A percentile compares a stretch with the other conserved stretches of the same genome.
These are phyloP conservation scores for Tricholomella constricta DNA, from an alignment of 768 basidiomycete species.

Conservation along the genomic window DNA sequence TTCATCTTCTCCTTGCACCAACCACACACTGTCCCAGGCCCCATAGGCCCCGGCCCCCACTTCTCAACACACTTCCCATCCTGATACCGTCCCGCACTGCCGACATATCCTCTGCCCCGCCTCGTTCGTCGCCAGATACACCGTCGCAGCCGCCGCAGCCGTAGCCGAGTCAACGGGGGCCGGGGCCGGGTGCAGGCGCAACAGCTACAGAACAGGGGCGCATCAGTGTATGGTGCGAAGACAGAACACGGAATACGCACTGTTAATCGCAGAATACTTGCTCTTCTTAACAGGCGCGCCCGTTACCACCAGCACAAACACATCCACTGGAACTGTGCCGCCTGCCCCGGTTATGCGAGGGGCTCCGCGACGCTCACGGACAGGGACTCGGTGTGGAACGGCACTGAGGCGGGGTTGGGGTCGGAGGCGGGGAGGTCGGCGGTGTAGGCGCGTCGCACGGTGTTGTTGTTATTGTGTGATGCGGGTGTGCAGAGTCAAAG, in stretches of 20 bases:
- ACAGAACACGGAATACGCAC: slow-evolving; percentile 10
- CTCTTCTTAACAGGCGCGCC: slow-evolving; percentile 72
- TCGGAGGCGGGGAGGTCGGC: too few species aligned
- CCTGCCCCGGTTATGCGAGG: slow-evolving; percentile 29
- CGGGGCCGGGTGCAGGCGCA: not conserved
- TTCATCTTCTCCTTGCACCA: slow-evolving; percentile 85
- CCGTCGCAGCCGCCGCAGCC: too few species aligned
- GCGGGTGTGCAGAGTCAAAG: too few species aligned
- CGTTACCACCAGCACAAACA: slow-evolving; percentile 72
- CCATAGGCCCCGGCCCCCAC: slow-evolving; percentile 84
- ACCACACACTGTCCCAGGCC: slow-evolving; percentile 84
- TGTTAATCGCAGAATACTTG: slow-evolving; percentile 37
- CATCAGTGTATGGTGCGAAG: not conserved
- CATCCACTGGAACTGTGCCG: slow-evolving; percentile 57
- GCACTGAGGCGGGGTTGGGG: too few species aligned
- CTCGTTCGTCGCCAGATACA: slow-evolving; percentile 52
- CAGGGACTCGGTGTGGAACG: too few species aligned
- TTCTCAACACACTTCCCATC: slow-evolving; percentile 87
- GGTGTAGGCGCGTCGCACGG: too few species aligned
- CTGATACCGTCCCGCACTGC: slow-evolving; percentile 78
- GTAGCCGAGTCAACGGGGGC: slow-evolving; percentile 13
- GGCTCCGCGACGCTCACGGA: slow-evolving; percentile 16
- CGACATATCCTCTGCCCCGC: slow-evolving; percentile 76
- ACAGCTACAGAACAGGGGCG: slow-evolving; percentile 4
- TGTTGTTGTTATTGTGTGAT: too few species aligned